Conservation (phyloP, 2,329 filamentous ascomycete species). For the Didymosphaeria variabile region DNA sequence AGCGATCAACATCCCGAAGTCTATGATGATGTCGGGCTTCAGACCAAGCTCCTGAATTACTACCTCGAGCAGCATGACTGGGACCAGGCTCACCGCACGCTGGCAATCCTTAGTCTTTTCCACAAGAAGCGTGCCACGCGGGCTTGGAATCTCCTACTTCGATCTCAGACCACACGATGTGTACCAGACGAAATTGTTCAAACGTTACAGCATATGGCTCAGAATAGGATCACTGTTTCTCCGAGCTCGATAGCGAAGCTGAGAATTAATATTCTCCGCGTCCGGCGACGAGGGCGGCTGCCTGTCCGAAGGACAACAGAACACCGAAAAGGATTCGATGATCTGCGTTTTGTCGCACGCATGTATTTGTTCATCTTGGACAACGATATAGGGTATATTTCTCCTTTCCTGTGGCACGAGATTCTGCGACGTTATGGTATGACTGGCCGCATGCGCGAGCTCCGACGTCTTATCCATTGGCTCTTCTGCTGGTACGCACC, state of each 20-base stretch:
- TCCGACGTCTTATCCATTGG: conserved; percentile 62
- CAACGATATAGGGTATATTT: conserved; percentile 52
- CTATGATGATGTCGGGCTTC: conserved; percentile 64
- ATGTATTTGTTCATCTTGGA: conserved; percentile 59
- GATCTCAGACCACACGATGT: conserved; percentile 47
- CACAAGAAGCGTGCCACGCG: conserved; percentile 47
- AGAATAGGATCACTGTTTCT: conserved; percentile 54
- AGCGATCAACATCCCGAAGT: conserved; percentile 73
- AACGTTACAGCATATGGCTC: conserved; percentile 61
- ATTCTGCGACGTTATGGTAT: conserved; percentile 68
- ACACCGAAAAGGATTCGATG: conserved; percentile 37
- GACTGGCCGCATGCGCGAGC: conserved; percentile 60
- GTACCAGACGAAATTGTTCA: conserved; percentile 37
- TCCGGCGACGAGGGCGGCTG: conserved; percentile 51
- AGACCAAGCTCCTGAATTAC: conserved; percentile 62
- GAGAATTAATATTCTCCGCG: conserved; percentile 47
- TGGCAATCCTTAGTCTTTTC: conserved; percentile 62
- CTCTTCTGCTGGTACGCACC: conserved; percentile 55
- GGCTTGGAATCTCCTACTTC: conserved; percentile 59
- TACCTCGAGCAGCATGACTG: conserved; percentile 63
- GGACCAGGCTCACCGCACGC: conserved; percentile 63
- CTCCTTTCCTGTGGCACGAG: conserved; percentile 63
- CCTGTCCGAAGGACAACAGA: conserved; percentile 15
- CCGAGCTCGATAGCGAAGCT: conserved; percentile 55
- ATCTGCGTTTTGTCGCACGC: conserved; percentile 57